These are phyloP conservation scores for Polygonum aviculare DNA, from an alignment of 148 eudicot species.

Conservation along the genomic window DNA sequence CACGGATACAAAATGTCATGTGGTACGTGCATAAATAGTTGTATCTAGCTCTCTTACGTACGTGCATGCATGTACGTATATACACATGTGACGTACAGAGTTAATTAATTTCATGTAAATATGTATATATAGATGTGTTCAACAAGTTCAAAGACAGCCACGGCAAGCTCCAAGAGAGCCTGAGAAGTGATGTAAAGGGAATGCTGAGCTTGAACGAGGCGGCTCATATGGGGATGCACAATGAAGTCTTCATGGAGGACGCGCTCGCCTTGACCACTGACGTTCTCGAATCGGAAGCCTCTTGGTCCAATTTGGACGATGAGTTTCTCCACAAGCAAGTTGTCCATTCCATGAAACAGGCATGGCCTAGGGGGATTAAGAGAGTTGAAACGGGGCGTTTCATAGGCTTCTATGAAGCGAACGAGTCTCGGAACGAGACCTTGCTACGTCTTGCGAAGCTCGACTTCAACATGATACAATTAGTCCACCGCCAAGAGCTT, in stretches of 20 bases:
- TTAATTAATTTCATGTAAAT: conserved; percentile 20
- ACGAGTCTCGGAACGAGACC: conserved; percentile 12
- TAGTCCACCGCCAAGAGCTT: conserved; percentile 27
- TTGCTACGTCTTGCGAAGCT: conserved; percentile 28
- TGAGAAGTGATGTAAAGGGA: too few species aligned
- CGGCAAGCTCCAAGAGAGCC: too few species aligned
- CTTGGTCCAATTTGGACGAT: too few species aligned
- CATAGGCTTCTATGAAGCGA: conserved; percentile 19
- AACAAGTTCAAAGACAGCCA: not conserved
- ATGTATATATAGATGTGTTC: conserved; percentile 27
- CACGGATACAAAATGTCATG: too few species aligned
- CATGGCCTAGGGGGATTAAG: not conserved
- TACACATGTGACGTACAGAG: too few species aligned
- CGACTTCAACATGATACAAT: conserved; percentile 27
- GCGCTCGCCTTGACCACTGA: not conserved
- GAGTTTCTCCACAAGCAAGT: too few species aligned
- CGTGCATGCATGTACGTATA: conserved; percentile 19
- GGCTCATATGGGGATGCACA: conserved; percentile 6
- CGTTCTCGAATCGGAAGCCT: too few species aligned
- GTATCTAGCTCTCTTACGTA: not conserved
- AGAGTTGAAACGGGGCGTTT: conserved; percentile 18
- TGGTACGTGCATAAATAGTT: too few species aligned
- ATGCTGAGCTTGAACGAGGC: not conserved
- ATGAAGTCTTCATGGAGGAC: conserved; percentile 11
- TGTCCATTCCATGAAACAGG: too few species aligned